Evolutionary conservation across 495 filamentous ascomycete species (phyloP).

Genomic region (Xylaria curta): DNA sequence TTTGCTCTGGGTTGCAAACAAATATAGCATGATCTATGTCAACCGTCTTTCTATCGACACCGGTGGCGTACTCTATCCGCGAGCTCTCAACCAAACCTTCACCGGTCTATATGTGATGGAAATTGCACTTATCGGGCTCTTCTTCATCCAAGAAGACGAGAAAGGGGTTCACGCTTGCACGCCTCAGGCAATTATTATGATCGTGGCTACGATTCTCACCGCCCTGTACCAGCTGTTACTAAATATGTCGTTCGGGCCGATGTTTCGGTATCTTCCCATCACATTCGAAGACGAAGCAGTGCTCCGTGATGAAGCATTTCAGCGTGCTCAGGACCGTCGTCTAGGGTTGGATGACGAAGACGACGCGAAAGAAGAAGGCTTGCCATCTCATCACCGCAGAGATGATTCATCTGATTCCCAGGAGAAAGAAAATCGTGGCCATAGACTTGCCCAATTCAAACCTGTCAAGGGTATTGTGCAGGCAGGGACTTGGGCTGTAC

Average conservation of each 20-base stretch:
- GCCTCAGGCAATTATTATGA: conserved; percentile 90
- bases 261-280: conserved; percentile 90
- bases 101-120: conserved; percentile 96
- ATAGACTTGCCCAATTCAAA: conserved; percentile 42
- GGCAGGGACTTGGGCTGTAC: conserved; percentile 57
- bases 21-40: conserved; percentile 96
- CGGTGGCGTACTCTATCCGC: conserved; percentile 89
- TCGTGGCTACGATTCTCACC: conserved; percentile 73
- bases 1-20: conserved; percentile 94
- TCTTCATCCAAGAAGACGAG: conserved; percentile 79
- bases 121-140: conserved; percentile 85
- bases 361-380: conserved; percentile 46
- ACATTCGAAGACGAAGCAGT: conserved; percentile 96
- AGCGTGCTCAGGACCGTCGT: conserved; percentile 71
- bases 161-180: conserved; percentile 66
- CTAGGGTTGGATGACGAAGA: conserved; percentile 60
- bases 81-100: conserved; percentile 95
- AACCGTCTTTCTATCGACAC: conserved; percentile 91
- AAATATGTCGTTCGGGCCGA: conserved; percentile 83
- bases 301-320: conserved; percentile 85
- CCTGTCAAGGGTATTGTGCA: conserved; percentile 53
- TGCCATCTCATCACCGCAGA: conserved; percentile 12
- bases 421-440: conserved; percentile 31
- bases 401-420: conserved; percentile 22
- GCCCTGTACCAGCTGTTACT: conserved; percentile 81